Conservation (phyloP, 1,284 basidiomycete genomes). For the Leccinum griseonigrum region DNA sequence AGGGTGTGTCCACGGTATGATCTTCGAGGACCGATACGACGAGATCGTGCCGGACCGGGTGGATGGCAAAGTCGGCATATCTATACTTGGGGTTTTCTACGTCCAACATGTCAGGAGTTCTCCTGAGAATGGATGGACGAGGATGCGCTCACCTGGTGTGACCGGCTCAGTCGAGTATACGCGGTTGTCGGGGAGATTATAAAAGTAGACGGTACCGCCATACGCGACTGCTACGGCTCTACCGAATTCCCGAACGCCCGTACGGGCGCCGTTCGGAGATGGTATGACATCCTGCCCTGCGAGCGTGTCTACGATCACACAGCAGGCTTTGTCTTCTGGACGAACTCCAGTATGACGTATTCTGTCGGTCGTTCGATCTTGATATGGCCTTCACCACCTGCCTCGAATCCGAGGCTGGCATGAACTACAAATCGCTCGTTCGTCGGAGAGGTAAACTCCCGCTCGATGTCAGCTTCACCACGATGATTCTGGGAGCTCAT, state of each 20-base stretch:
- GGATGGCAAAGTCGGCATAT: constrained; percentile 44
- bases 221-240: constrained; percentile 36
- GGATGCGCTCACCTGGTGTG: constrained; percentile 24
- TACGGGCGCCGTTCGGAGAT: constrained; percentile 35
- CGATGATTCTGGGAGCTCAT: constrained; percentile 8
- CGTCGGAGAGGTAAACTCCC: constrained; percentile 8
- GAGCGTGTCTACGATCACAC: too few relatives aligned
- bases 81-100: constrained; percentile 41
- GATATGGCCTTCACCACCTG: constrained; percentile 9
- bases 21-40: constrained; percentile 19
- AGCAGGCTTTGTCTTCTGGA: too few relatives aligned
- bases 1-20: constrained; percentile 39
- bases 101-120: constrained; percentile 1
- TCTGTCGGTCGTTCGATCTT: not conserved
- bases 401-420: constrained; percentile 21
- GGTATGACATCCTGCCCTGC: too few relatives aligned
- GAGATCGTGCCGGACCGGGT: constrained; percentile 24
- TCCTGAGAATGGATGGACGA: not conserved
- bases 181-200: constrained; percentile 26
- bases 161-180: constrained; percentile 25
- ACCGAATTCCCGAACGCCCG: constrained; percentile 42
- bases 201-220: constrained; percentile 37
- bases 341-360: too few relatives aligned
- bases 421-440: constrained; percentile 19
- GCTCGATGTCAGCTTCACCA: constrained; percentile 9